Evolutionary conservation across 1,284 basidiomycete genomes (phyloP).

Genomic region (Cryptococcus wingfieldii): DNA sequence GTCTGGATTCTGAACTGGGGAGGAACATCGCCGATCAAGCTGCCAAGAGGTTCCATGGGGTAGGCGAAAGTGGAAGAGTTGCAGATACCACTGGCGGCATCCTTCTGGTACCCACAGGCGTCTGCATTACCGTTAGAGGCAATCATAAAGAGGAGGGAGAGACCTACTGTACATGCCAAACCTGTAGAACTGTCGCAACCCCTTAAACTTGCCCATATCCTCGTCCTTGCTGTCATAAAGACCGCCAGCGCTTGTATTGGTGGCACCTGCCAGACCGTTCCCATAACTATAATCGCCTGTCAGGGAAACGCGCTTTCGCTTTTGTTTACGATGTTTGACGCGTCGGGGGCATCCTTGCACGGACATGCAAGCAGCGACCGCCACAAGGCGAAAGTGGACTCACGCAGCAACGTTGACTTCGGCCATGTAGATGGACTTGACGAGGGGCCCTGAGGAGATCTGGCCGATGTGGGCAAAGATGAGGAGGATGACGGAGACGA

Average conservation of each 20-base stretch:
- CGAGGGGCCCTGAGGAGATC: conserved; percentile 30
- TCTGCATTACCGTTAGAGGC: conserved; percentile 16
- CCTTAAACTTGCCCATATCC: conserved; percentile 29
- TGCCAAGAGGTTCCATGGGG: conserved; percentile 39
- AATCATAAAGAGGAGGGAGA: background rate
- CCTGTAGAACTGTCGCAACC: conserved; percentile 45
- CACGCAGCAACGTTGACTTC: conserved; percentile 44
- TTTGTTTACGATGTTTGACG: background rate
- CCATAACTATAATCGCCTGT: conserved; percentile 24
- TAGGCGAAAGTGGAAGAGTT: conserved; percentile 44
- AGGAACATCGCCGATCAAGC: conserved; percentile 42
- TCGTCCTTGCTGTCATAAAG: conserved; percentile 32
- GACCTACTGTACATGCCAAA: conserved; percentile 45
- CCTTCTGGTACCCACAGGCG: conserved; percentile 42
- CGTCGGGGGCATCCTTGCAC: background rate
- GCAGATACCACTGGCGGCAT: conserved; percentile 34
- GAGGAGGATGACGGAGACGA: conserved; percentile 42
- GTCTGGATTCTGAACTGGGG: conserved; percentile 24
- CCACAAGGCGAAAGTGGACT: conserved; percentile 10
- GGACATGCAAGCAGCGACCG: background rate
- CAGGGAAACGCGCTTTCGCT: background rate
- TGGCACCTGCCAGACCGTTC: conserved; percentile 27
- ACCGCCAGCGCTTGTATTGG: conserved; percentile 23
- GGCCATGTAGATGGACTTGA: conserved; percentile 37
- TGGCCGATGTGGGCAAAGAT: conserved; percentile 46